Evolutionary conservation across 768 basidiomycete genomes (phyloP).

Genomic region (Lyophyllum atratum): DNA sequence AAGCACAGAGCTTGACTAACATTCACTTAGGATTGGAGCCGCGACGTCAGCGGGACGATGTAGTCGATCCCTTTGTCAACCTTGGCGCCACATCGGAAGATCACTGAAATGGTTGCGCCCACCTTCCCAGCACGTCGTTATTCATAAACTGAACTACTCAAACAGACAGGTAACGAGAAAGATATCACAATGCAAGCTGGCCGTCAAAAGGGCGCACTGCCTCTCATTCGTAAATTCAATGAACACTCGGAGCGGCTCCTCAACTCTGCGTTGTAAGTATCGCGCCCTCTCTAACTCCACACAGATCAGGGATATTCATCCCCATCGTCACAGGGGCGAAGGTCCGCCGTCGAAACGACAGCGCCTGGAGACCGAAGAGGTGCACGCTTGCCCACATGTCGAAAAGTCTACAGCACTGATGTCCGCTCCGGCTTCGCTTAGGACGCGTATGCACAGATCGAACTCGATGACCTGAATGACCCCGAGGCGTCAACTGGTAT

Average conservation of each 20-base stretch:
- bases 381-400: conserved; percentile 22
- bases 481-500: conserved; percentile 68
- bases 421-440: conserved; percentile 16
- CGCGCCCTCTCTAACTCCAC: not conserved
- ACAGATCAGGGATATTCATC: not conserved
- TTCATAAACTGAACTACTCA: not conserved
- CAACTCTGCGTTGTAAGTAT: conserved; percentile 68
- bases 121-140: not conserved
- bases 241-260: conserved; percentile 93
- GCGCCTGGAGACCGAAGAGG: conserved; percentile 46
- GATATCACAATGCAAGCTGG: conserved; percentile 98
- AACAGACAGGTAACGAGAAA: conserved; percentile 82
- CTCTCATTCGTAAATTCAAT: conserved; percentile 95
- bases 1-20: not conserved
- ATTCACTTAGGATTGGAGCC: conserved; percentile 70
- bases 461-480: conserved; percentile 83
- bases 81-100: conserved; percentile 89
- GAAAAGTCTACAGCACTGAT: not conserved
- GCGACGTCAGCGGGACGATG: conserved; percentile 60
- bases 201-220: conserved; percentile 81
- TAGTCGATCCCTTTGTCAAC: conserved; percentile 79
- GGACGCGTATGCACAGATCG: conserved; percentile 58
- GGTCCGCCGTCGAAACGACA: conserved; percentile 60
- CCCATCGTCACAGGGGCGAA: conserved; percentile 46
- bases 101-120: conserved; percentile 73